These are phyloP conservation scores for Xylaria venustula DNA, from an alignment of 495 filamentous ascomycete genomes.

Conservation along the genomic window DNA sequence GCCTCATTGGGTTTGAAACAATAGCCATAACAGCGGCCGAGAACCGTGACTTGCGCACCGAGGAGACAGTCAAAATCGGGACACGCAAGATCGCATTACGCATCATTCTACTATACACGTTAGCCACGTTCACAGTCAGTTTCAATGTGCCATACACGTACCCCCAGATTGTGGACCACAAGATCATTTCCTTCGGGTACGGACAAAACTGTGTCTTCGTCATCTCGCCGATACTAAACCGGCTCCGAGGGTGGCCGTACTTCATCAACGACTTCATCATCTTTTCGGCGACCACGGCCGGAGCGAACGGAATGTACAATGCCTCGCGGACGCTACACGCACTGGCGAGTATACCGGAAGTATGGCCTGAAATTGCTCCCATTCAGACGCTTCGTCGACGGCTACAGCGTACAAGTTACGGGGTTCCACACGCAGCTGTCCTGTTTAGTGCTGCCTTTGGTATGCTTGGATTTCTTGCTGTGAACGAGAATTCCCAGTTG, in stretches of 20 bases:
- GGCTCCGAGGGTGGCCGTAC: constrained; percentile 29
- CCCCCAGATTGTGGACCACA: constrained; percentile 12
- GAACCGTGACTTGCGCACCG: constrained; percentile 36
- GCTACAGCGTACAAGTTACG: constrained; percentile 40
- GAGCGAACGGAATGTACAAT: constrained; percentile 37
- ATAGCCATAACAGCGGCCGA: constrained; percentile 42
- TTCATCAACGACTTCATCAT: constrained; percentile 45
- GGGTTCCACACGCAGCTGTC: constrained; percentile 36
- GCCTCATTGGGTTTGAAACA: constrained; percentile 45
- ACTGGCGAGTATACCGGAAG: constrained; percentile 35
- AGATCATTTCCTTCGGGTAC: constrained; percentile 22
- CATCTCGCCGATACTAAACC: constrained; percentile 34
- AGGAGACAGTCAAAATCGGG: constrained; percentile 44
- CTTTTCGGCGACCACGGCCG: constrained; percentile 39
- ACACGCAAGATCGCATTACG: constrained; percentile 41
- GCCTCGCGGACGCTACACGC: constrained; percentile 40
- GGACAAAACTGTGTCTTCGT: constrained; percentile 42
- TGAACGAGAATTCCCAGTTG: constrained; percentile 23
- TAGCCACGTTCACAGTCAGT: constrained; percentile 35
- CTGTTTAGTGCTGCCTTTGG: constrained; percentile 36
- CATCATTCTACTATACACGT: constrained; percentile 39
- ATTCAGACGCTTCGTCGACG: constrained; percentile 29
- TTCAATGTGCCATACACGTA: constrained; percentile 42
- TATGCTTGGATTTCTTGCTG: constrained; percentile 42
- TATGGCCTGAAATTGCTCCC: constrained; percentile 33